Base-by-base conservation (phyloP, 768 basidiomycete genomes). In the Asterophora parasitica region DNA sequence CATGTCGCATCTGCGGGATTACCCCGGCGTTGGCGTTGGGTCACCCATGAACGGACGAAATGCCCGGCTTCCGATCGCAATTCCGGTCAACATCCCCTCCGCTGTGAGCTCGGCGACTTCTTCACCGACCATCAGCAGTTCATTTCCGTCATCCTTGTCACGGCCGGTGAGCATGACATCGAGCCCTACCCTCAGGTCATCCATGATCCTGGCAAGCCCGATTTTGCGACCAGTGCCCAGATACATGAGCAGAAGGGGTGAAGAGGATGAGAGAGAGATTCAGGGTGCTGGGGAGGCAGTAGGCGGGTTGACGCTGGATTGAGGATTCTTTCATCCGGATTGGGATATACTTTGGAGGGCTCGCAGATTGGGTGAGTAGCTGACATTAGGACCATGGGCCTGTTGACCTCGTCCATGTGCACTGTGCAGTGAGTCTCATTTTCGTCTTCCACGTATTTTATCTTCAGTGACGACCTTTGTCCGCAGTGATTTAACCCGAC, bases 231-330 rank as follows among this genome's bases (percentile, higher is more conserved):
- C 88, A 10, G 72, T 86, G 44, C 74, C 78, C 13, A 72, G 86
- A 41, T 58, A 68, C 16, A 59, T 80, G 53, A 70, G 76, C 30
- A 65, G 70, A 46, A 79, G 78, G 23, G 75, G 74, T 4, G 85
- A 85, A 43, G 83, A 85, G 54, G 84, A 85, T 40, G 83, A 86
- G 55, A 73, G 77, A 49, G 86, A 88, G 51, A 70, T 91, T 7
- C 86, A 87, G 55, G 85, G 87, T 31, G 85, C 88, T 12, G 88
- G 85, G 4, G 86, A 89, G 50, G 87, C 77, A 9, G 88, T 91
- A 30, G 75, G 79, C 52, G 74, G 84, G 16, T 65, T 91, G 56
- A 82, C 69, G 16, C 62, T 79, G 51, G 68, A 64, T 55, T 72
- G 64, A 59, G n/a, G 3, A 23, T 23, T 6, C 23, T 23, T 23